A percentile compares a stretch with the other conserved stretches of the same genome.
Conservation (phyloP, 208 protist genomes). For the Acanthamoeba triangularis region DNA sequence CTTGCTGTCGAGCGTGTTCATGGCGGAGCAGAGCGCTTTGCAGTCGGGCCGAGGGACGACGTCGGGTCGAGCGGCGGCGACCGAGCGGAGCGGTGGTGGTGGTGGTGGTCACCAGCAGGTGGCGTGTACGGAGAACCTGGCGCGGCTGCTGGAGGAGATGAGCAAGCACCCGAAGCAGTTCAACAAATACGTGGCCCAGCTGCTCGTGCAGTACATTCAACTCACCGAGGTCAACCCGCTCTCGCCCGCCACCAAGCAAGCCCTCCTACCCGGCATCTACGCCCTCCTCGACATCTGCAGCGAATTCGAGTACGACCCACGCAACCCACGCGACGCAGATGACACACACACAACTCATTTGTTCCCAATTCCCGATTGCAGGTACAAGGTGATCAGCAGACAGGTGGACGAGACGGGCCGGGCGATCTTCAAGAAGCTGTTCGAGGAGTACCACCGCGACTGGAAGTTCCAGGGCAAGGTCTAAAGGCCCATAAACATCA, state of each 20-base stretch:
- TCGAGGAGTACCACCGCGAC: conserved; percentile 73
- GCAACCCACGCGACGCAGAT: neutral
- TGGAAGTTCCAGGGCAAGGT: conserved; percentile 77
- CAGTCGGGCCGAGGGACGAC: neutral
- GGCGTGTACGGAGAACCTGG: conserved; percentile 60
- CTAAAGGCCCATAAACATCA: neutral
- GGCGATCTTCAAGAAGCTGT: conserved; percentile 78
- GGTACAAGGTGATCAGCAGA: conserved; percentile 35
- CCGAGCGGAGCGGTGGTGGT: neutral
- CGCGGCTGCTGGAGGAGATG: conserved; percentile 68
- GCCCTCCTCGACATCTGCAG: conserved; percentile 74
- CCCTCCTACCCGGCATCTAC: conserved; percentile 73
- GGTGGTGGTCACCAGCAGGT: neutral
- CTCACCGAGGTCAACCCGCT: conserved; percentile 66
- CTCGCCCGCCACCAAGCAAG: conserved; percentile 39
- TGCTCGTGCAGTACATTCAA: conserved; percentile 63
- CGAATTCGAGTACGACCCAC: conserved; percentile 59
- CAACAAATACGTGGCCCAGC: conserved; percentile 75
- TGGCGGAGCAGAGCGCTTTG: neutral
- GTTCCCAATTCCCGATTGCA: neutral
- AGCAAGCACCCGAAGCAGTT: conserved; percentile 75
- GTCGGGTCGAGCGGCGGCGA: neutral
- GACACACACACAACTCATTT: neutral
- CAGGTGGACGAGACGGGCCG: conserved; percentile 46
- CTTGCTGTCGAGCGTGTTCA: conserved; percentile 65